Percentiles rank a stretch among this genome's conserved stretches.
phyloP scores from a whole-genome alignment of 2,329 filamentous ascomycete species.

The Phoma sp. region DNA sequence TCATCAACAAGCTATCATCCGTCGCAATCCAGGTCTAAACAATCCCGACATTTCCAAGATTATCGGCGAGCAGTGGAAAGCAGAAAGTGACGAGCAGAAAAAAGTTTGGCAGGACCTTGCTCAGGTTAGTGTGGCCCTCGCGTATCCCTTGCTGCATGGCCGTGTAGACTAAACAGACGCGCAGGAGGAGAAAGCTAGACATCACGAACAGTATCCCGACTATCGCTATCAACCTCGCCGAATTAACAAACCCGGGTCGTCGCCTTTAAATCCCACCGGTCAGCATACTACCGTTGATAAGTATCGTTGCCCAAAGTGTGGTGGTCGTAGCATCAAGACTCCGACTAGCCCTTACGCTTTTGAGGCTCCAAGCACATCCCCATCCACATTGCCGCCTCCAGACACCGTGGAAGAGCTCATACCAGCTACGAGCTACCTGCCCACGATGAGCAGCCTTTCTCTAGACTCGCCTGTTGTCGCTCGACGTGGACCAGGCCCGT shows the following conservation, averaged over 20 bases:
- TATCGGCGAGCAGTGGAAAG: conserved; percentile 90
- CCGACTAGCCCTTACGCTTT: conserved; percentile 62
- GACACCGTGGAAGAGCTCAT: conserved; percentile 41
- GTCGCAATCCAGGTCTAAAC: conserved; percentile 83
- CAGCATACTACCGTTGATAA: conserved; percentile 51
- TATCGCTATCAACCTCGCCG: conserved; percentile 90
- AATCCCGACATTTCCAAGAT: conserved; percentile 98
- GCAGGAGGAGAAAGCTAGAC: conserved; percentile 85
- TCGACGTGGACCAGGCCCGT: conserved; percentile 32
- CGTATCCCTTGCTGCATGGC: neutral
- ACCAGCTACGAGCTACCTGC: conserved; percentile 43
- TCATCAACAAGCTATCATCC: conserved; percentile 81
- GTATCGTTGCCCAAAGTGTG: conserved; percentile 71
- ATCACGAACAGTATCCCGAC: conserved; percentile 87
- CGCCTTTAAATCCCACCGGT: conserved; percentile 39
- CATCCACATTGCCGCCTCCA: conserved; percentile 50
- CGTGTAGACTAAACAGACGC: conserved; percentile 19
- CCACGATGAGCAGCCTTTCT: conserved; percentile 51
- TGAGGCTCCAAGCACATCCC: conserved; percentile 53
- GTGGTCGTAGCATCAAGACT: conserved; percentile 69
- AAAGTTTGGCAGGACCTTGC: conserved; percentile 87
- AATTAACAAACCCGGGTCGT: conserved; percentile 49
- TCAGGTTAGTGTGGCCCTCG: conserved; percentile 61
- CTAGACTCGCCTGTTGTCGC: conserved; percentile 41
- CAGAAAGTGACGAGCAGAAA: conserved; percentile 75